phyloP scores from a whole-genome alignment of 2,329 filamentous ascomycete species.

The Stachybotrys echinatus region DNA sequence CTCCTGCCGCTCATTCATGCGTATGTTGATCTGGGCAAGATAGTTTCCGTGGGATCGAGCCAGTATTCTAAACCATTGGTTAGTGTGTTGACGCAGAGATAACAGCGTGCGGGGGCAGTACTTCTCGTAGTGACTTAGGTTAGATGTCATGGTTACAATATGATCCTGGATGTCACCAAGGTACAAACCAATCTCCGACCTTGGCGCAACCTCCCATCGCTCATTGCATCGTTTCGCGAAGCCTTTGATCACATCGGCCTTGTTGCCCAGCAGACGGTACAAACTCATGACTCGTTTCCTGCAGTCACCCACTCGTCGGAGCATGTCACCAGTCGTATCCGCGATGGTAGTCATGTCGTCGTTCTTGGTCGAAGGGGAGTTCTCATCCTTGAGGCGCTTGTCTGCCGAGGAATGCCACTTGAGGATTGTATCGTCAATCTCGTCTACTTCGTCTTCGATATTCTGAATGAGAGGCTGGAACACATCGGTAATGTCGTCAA shows the following conservation, averaged over 20 bases:
- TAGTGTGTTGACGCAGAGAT: not conserved
- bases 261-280: slow-evolving; percentile 89
- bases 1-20: slow-evolving; percentile 97
- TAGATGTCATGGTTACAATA: slow-evolving; percentile 97
- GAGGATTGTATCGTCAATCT: slow-evolving; percentile 90
- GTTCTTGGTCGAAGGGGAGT: slow-evolving; percentile 40
- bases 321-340: slow-evolving; percentile 69
- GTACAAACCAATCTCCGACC: slow-evolving; percentile 95
- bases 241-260: slow-evolving; percentile 98
- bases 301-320: slow-evolving; percentile 86
- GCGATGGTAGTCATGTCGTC: slow-evolving; percentile 37
- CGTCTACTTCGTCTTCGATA: slow-evolving; percentile 94
- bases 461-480: slow-evolving; percentile 88
- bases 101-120: slow-evolving; percentile 37
- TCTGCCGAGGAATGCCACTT: slow-evolving; percentile 64
- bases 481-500: slow-evolving; percentile 96
- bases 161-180: slow-evolving; percentile 98
- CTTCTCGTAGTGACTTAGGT: slow-evolving; percentile 95
- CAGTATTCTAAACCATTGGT: slow-evolving; percentile 57
- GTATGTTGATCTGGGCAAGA: slow-evolving; percentile 97
- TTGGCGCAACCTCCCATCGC: slow-evolving; percentile 91
- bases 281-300: slow-evolving; percentile 96
- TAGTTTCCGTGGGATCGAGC: slow-evolving; percentile 93
- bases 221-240: slow-evolving; percentile 98
- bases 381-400: slow-evolving; percentile 31